Conservation (phyloP, 1,284 basidiomycete species). For the Tausonia pullulans region DNA sequence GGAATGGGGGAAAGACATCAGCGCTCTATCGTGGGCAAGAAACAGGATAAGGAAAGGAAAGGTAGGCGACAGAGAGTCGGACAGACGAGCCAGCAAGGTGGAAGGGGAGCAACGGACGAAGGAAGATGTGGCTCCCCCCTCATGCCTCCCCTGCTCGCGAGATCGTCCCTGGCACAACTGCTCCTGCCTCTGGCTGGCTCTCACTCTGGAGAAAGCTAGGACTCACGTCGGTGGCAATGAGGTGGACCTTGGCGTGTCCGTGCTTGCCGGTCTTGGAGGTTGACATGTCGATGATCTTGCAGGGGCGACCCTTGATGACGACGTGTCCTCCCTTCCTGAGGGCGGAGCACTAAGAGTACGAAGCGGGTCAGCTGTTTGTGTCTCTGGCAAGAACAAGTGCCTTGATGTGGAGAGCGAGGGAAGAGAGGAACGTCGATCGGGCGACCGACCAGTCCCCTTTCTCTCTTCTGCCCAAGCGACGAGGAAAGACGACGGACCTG, state of each 20-base stretch:
- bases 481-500: neutral
- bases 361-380: neutral
- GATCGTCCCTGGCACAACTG: no score
- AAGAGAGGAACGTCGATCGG: neutral
- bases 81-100: neutral
- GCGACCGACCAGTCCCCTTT: neutral
- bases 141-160: no score
- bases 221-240: conserved; percentile 89
- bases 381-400: neutral
- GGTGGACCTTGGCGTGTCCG: conserved; percentile 99
- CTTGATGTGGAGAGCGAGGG: neutral
- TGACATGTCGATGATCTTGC: conserved; percentile 97
- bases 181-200: no score
- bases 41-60: neutral
- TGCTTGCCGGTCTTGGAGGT: conserved; percentile 95
- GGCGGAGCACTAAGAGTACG: conserved; percentile 78
- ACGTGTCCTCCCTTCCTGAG: conserved; percentile 86
- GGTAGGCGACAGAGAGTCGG: no score
- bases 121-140: neutral
- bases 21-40: neutral
- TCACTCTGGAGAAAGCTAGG: neutral
- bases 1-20: neutral
- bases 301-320: conserved; percentile 94
- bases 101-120: neutral
- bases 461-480: neutral